These are phyloP conservation scores for Suillus americanus DNA, from an alignment of 768 basidiomycete genomes.

Conservation along the genomic window DNA sequence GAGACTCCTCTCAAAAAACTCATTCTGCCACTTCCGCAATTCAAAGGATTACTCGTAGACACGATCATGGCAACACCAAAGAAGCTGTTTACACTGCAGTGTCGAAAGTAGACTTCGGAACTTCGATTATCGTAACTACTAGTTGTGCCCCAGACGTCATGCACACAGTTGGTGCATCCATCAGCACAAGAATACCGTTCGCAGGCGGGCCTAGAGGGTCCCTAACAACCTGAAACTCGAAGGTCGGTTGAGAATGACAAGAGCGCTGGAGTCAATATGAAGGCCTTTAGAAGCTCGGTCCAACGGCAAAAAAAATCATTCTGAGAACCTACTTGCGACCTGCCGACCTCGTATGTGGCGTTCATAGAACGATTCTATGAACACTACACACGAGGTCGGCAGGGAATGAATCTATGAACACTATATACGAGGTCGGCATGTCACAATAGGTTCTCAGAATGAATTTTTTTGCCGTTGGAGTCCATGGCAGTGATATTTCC, in stretches of 20 bases:
- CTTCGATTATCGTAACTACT: constrained; percentile 9
- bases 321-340: no score
- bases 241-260: constrained; percentile 90
- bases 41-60: neutral
- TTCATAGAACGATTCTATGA: no score
- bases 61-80: neutral
- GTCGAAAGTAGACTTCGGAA: constrained; percentile 12
- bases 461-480: neutral
- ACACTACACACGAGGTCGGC: neutral
- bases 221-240: constrained; percentile 63
- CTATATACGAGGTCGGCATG: neutral
- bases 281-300: neutral
- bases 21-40: neutral
- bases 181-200: constrained; percentile 74
- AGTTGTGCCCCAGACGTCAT: constrained; percentile 44
- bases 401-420: no score
- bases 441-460: neutral
- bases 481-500: neutral
- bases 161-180: constrained; percentile 82
- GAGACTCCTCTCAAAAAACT: neutral
- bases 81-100: neutral
- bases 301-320: no score
- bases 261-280: constrained; percentile 37
- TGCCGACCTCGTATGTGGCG: no score
- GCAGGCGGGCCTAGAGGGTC: constrained; percentile 52